Evolutionary conservation across 306 rosid species (phyloP).

Genomic region (Prunus salicina): DNA sequence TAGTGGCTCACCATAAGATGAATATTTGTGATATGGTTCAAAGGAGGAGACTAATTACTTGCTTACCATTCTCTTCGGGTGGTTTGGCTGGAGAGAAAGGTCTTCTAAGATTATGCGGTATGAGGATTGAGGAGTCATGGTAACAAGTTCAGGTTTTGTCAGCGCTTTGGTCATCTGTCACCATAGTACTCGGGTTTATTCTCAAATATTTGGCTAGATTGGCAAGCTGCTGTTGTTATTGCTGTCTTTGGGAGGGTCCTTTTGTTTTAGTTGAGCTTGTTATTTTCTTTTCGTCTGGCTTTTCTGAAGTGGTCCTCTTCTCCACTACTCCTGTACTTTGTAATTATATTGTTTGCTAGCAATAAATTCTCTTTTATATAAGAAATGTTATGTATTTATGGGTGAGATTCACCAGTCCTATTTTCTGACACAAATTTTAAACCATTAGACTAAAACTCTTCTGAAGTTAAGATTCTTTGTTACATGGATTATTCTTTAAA

Average conservation of each 20-base stretch:
- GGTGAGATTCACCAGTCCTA: too few relatives aligned
- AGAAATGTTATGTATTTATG: too few relatives aligned
- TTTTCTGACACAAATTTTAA: too few relatives aligned
- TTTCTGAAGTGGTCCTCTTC: too few relatives aligned
- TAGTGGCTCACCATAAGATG: neutral
- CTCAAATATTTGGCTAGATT: neutral
- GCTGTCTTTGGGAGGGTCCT: neutral
- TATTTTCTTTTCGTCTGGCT: neutral
- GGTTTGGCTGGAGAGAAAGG: neutral
- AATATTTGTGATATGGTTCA: neutral
- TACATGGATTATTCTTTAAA: too few relatives aligned
- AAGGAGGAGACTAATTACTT: neutral
- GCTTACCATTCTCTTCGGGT: neutral
- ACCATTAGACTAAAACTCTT: too few relatives aligned
- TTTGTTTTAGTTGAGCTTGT: too few relatives aligned
- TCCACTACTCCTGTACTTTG: too few relatives aligned
- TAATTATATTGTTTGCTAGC: too few relatives aligned
- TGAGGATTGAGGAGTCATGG: neutral
- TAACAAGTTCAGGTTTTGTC: neutral
- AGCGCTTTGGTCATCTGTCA: neutral
- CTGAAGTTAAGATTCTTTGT: too few relatives aligned
- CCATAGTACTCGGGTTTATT: neutral
- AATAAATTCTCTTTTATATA: too few relatives aligned
- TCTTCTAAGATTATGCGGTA: neutral
- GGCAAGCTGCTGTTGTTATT: neutral